phyloP scores from a whole-genome alignment of 1,284 basidiomycete genomes.

The Cryptococcus neoformans region DNA sequence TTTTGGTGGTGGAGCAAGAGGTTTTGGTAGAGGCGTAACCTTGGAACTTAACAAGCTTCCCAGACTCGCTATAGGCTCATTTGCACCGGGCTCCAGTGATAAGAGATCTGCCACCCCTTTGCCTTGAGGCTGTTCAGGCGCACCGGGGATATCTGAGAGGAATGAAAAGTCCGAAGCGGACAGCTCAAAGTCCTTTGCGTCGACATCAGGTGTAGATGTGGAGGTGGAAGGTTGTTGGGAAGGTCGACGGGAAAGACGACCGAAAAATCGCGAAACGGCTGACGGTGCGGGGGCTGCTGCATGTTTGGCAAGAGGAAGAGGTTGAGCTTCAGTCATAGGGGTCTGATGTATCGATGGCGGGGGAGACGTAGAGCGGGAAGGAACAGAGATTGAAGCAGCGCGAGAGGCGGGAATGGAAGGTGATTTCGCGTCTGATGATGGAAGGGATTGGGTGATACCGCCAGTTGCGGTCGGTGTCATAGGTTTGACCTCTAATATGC shows the following conservation, averaged over 20 bases:
- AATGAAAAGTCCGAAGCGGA: constrained; percentile 47
- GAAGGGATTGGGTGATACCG: constrained; percentile 3
- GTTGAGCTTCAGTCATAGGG: neutral
- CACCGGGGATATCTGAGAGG: constrained; percentile 44
- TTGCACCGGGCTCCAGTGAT: constrained; percentile 22
- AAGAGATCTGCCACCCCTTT: constrained; percentile 39
- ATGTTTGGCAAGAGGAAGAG: neutral
- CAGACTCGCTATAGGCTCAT: constrained; percentile 27
- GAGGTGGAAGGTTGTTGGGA: constrained; percentile 10
- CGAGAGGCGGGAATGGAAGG: constrained; percentile 8
- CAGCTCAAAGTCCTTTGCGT: constrained; percentile 41
- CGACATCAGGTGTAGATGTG: constrained; percentile 2
- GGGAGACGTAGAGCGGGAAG: constrained; percentile 13
- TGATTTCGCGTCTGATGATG: constrained; percentile 2
- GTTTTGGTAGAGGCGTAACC: constrained; percentile 25
- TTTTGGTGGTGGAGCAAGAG: constrained; percentile 30
- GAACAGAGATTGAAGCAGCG: constrained; percentile 4
- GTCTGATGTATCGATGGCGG: constrained; percentile 5
- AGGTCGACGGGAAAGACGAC: constrained; percentile 28
- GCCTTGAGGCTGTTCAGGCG: constrained; percentile 18
- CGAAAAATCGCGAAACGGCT: constrained; percentile 46
- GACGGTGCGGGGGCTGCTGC: constrained; percentile 24
- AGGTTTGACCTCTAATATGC: constrained; percentile 43
- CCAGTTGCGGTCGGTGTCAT: constrained; percentile 6
- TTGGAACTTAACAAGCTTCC: constrained; percentile 31